Evolutionary conservation across 169 alveolate species (phyloP), one percentile per base, ranked within the genome.

Genomic region (Eimeria maxima): DNA sequence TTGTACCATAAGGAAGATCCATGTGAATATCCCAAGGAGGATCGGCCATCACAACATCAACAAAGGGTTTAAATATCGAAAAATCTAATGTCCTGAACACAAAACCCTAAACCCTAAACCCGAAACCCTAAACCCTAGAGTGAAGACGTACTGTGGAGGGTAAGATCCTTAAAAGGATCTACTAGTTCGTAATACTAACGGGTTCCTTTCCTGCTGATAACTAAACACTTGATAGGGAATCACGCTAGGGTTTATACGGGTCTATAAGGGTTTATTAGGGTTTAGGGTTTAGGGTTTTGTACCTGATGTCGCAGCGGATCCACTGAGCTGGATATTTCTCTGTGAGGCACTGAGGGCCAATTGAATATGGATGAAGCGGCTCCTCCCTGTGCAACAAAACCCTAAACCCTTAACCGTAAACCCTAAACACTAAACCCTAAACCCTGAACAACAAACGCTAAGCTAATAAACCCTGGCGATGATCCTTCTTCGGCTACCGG

Each of bases 21-120:
- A 99, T 99, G 97, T 99, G 99, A 67, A 99, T 99, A 95, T 98
- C 99, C 99, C 99, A 99, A 16, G 99, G 99, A 3, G 99, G 99
- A 93, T 99, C 99, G 38, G 99, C 99, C 99, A 98, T 98, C 63
- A 99, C 99, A 16, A 98, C 99, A 88, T 98, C 98, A 90, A 99
- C 98, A 22, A 97, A 74, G 90, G 98, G 98, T 97, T 98, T 98
- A 86, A 98, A 98, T 11, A 97, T 96, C 94, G 98, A 97, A 71
- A 99, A 96, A 96, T 99, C 99, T 42, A 98, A 97, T 90, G 97
- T 50, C 57, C 57, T 50, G 57, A 50, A 5, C 57, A 50, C 57
- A 50, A 50, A 50, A n/a, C 57, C 57, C 57, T 50, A 50, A 50
- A 50, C 57, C 57, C 57, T 50, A 50, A 50, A 50, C 57, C 57